phyloP scores from a whole-genome alignment of 148 eudicot species.

The Rhododendron kiyosumense region DNA sequence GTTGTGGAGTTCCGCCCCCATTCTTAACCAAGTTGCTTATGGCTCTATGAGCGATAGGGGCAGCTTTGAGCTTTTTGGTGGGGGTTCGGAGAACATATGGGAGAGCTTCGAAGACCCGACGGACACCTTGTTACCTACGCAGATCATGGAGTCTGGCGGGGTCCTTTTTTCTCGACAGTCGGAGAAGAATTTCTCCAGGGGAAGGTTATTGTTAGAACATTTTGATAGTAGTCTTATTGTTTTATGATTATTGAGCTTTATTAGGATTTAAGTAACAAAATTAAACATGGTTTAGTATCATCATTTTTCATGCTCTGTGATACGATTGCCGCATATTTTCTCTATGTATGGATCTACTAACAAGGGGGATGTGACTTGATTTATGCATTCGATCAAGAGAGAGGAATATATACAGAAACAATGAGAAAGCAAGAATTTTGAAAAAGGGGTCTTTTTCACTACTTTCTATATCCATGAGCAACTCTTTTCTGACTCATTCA shows the following conservation, averaged over 20 bases:
- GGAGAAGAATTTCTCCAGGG: slow-evolving; percentile 32
- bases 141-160: slow-evolving; percentile 8
- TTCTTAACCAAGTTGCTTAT: not conserved
- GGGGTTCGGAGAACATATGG: slow-evolving; percentile 21
- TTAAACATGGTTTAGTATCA: too few species aligned
- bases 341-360: not conserved
- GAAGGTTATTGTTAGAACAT: slow-evolving; percentile 6
- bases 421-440: not conserved
- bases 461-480: too few species aligned
- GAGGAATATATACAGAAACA: not conserved
- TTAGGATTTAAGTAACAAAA: too few species aligned
- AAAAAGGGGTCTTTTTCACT: too few species aligned
- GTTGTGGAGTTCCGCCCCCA: slow-evolving; percentile 16
- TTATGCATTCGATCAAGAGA: not conserved
- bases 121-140: slow-evolving; percentile 48
- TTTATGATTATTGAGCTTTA: too few species aligned
- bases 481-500: too few species aligned
- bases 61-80: slow-evolving; percentile 28
- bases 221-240: not conserved
- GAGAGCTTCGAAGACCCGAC: slow-evolving; percentile 40
- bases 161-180: slow-evolving; percentile 25
- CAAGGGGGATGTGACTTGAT: not conserved
- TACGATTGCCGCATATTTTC: not conserved
- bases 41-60: slow-evolving; percentile 50
- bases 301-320: not conserved